A percentile compares a stretch with the other conserved stretches of the same genome.
Evolutionary conservation across 2,329 filamentous ascomycete species (phyloP).

Genomic region (Alternaria arbusti): DNA sequence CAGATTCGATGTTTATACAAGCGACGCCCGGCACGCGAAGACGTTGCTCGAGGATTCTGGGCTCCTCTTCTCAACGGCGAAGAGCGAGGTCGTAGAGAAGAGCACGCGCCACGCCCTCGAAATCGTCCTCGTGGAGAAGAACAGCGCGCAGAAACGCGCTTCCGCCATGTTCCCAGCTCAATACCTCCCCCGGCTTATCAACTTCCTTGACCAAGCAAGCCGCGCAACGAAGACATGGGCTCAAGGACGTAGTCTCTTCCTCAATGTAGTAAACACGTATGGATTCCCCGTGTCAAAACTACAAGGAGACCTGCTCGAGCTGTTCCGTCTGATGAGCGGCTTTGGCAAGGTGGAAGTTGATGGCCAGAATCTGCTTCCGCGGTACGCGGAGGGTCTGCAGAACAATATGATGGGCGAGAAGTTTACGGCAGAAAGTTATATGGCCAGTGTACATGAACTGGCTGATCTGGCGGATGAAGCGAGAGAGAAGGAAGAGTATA

Average conservation of each 20-base stretch:
- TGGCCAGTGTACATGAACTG: conserved; percentile 23
- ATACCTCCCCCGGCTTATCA: conserved; percentile 43
- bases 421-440: conserved; percentile 25
- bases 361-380: conserved; percentile 24
- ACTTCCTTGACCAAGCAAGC: conserved; percentile 40
- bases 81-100: conserved; percentile 8
- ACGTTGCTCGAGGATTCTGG: conserved; percentile 42
- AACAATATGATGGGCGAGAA: conserved; percentile 19
- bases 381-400: conserved; percentile 34
- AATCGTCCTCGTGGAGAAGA: conserved; percentile 36
- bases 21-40: conserved; percentile 40
- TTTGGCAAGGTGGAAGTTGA: conserved; percentile 29
- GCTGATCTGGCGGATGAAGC: conserved; percentile 29
- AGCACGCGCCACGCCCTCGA: conserved; percentile 35
- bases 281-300: conserved; percentile 29
- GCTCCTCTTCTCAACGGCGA: conserved; percentile 32
- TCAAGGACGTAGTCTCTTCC: conserved; percentile 23
- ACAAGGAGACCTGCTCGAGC: conserved; percentile 43
- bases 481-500: conserved; percentile 18
- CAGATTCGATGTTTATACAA: conserved; percentile 30
- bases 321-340: conserved; percentile 34
- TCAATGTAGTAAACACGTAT: conserved; percentile 35
- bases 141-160: conserved; percentile 34
- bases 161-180: conserved; percentile 43
- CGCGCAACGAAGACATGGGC: conserved; percentile 30